A percentile compares a stretch with the other conserved stretches of the same genome.
These are phyloP conservation scores for Chimonanthus praecox DNA, from an alignment of 164 flowering plant genomes.

Conservation along the genomic window DNA sequence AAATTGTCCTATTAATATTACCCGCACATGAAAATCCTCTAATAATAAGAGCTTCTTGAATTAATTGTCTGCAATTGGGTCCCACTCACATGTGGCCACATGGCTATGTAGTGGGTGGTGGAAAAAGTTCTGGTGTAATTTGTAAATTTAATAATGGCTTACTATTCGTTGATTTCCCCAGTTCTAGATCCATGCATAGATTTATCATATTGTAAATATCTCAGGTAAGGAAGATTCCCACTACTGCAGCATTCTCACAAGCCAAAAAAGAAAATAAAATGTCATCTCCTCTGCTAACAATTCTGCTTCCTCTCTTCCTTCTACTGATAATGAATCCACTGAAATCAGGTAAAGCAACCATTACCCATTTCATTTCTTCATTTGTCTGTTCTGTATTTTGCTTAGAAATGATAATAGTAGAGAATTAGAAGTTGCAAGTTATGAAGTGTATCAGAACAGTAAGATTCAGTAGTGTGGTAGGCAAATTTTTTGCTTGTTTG, in stretches of 20 bases:
- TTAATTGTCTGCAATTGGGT: no score
- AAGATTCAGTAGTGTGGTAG: no score
- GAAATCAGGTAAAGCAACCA: constrained; percentile 35
- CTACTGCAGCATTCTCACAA: background rate
- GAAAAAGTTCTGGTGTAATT: no score
- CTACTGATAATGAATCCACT: constrained; percentile 15
- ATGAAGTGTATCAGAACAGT: background rate
- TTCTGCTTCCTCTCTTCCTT: constrained; percentile 27
- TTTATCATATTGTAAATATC: background rate
- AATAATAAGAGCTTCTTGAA: no score
- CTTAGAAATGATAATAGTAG: no score
- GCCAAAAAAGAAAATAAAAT: constrained; percentile 6
- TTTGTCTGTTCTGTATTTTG: background rate
- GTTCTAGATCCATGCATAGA: background rate
- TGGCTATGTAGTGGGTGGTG: no score
- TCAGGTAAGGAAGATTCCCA: background rate
- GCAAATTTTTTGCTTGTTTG: no score
- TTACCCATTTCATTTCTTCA: constrained; percentile 8
- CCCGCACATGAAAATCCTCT: no score
- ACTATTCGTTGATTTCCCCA: background rate
- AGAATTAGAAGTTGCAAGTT: background rate
- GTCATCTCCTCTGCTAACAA: constrained; percentile 18
- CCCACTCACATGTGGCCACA: no score
- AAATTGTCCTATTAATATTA: no score
- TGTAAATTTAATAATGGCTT: no score